phyloP scores from a whole-genome alignment of 192 early-diverging fungal genomes.

The Coemansia sp. region DNA sequence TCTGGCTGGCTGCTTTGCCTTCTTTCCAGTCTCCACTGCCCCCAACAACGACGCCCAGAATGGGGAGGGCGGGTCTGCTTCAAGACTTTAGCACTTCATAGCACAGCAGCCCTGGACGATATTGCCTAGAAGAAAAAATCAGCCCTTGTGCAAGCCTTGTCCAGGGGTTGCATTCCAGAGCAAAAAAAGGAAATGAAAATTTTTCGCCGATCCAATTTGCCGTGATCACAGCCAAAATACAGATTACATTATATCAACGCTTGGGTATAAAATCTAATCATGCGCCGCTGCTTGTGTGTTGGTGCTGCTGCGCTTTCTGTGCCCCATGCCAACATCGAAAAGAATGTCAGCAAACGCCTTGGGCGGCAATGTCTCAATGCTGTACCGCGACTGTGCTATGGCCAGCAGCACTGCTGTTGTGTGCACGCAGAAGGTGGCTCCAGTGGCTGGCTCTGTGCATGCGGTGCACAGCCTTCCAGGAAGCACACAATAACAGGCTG shows the following conservation, averaged over 20 bases:
- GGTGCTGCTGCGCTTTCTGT: not conserved
- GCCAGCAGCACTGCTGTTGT: slow-evolving; percentile 42
- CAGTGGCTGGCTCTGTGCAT: slow-evolving; percentile 24
- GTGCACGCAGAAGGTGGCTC: slow-evolving; percentile 36
- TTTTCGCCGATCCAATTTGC: slow-evolving; percentile 22
- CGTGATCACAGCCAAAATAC: not conserved
- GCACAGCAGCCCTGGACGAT: no score
- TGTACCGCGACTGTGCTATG: slow-evolving; percentile 35
- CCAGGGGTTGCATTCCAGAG: not conserved
- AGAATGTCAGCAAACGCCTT: slow-evolving; percentile 34
- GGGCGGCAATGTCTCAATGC: slow-evolving; percentile 24
- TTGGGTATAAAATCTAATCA: no score
- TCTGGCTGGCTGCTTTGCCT: no score
- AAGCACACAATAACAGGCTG: slow-evolving; percentile 45
- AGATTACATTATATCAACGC: no score
- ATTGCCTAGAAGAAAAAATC: not conserved
- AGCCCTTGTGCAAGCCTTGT: not conserved
- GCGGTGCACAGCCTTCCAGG: slow-evolving; percentile 43
- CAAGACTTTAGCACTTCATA: no score
- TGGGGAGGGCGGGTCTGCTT: no score
- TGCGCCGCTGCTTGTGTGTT: no score
- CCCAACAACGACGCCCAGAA: no score
- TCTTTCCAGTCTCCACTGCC: no score
- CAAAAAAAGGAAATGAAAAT: slow-evolving; percentile 7
- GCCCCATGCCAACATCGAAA: slow-evolving; percentile 23